These are phyloP conservation scores for Neohortaea acidophila DNA, from an alignment of 495 filamentous ascomycete genomes.

Conservation along the genomic window DNA sequence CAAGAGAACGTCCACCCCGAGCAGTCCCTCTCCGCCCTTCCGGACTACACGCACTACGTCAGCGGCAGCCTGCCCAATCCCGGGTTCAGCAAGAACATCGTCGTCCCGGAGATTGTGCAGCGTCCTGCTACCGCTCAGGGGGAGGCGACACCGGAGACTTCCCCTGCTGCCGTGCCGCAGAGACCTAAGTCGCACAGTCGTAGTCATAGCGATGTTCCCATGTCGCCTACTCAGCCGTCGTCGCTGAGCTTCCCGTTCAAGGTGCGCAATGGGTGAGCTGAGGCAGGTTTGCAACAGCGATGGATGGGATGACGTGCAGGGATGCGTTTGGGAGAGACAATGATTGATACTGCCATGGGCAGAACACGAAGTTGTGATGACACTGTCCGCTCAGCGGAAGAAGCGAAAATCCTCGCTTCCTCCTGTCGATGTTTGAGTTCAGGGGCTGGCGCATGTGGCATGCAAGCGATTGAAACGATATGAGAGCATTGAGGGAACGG, in stretches of 20 bases:
- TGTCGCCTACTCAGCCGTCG: slow-evolving; percentile 4
- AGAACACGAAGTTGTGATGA: too few relatives aligned
- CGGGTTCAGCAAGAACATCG: neutral
- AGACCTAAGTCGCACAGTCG: slow-evolving; percentile 6
- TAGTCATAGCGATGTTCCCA: slow-evolving; percentile 11
- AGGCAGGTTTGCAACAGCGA: too few relatives aligned
- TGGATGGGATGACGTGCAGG: too few relatives aligned
- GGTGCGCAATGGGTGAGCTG: neutral
- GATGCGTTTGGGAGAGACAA: too few relatives aligned
- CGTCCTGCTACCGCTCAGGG: slow-evolving; percentile 7
- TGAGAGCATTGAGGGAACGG: too few relatives aligned
- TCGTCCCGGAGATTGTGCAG: slow-evolving; percentile 1
- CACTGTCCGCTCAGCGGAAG: too few relatives aligned
- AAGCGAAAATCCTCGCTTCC: too few relatives aligned
- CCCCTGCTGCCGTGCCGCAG: neutral
- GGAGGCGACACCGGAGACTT: neutral
- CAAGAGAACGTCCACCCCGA: slow-evolving; percentile 8
- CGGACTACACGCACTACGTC: neutral
- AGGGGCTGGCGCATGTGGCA: too few relatives aligned
- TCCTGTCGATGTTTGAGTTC: too few relatives aligned
- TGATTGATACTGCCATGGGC: too few relatives aligned
- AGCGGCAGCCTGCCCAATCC: slow-evolving; percentile 1
- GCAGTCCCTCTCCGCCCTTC: neutral
- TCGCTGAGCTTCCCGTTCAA: neutral
- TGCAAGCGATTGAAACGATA: too few relatives aligned